Conservation (phyloP, 2,329 filamentous ascomycete species). For the Alternaria arborescens region DNA sequence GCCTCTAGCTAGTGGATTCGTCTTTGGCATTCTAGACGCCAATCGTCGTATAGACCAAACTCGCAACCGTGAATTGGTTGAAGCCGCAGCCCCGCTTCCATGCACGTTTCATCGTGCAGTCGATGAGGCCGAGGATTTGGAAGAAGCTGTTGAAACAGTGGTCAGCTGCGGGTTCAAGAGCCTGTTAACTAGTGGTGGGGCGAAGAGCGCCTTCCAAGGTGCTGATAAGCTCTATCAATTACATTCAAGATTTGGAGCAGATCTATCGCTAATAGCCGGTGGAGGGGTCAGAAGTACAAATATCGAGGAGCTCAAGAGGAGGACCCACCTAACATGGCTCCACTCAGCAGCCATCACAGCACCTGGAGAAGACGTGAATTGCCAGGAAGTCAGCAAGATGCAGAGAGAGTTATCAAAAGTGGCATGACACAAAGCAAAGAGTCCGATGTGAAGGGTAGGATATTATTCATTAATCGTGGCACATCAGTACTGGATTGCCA, state of each 20-base stretch:
- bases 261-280: conserved; percentile 59
- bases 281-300: conserved; percentile 61
- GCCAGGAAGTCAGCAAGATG: conserved; percentile 37
- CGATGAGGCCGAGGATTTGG: conserved; percentile 52
- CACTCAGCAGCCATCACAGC: conserved; percentile 57
- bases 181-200: conserved; percentile 61
- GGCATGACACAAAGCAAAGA: background rate
- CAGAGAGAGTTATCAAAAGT: background rate
- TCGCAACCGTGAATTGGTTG: conserved; percentile 55
- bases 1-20: conserved; percentile 57
- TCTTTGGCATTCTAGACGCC: conserved; percentile 59
- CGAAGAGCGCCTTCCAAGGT: conserved; percentile 48
- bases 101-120: conserved; percentile 67
- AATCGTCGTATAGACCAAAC: conserved; percentile 50
- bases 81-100: conserved; percentile 52
- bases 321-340: conserved; percentile 46
- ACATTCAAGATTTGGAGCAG: conserved; percentile 37
- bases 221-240: conserved; percentile 43
- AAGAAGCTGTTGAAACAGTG: conserved; percentile 49
- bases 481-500: conserved; percentile 12
- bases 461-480: conserved; percentile 27
- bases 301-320: conserved; percentile 44
- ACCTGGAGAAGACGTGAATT: conserved; percentile 44
- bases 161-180: conserved; percentile 55
- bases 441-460: background rate